A percentile compares a stretch with the other conserved stretches of the same genome.
phyloP scores from a whole-genome alignment of 2,329 filamentous ascomycete species.

The Thelonectria blattea region DNA sequence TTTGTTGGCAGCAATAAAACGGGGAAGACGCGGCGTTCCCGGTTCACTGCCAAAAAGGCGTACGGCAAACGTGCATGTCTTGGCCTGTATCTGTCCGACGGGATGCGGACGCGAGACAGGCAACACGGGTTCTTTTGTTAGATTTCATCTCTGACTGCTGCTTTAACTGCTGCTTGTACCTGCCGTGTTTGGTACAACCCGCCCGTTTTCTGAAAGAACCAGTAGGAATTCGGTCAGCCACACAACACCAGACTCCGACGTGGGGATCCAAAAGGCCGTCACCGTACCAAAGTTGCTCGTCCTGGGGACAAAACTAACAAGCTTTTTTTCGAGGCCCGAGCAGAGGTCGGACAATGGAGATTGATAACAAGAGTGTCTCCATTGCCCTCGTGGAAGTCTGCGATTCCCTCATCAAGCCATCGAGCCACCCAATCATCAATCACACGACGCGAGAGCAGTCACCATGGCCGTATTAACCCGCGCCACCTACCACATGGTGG shows the following conservation, averaged over 20 bases:
- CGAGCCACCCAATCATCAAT: slow-evolving; percentile 14
- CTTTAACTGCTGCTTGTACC: too few relatives aligned
- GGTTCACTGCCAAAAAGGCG: not conserved
- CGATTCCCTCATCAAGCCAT: not conserved
- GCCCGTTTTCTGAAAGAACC: too few relatives aligned
- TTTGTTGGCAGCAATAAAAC: not conserved
- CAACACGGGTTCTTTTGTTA: not conserved
- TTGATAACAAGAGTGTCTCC: not conserved
- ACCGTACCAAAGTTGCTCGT: too few relatives aligned
- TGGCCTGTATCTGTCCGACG: not conserved
- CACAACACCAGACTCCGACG: too few relatives aligned
- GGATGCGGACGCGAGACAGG: too few relatives aligned
- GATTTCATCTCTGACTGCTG: not conserved
- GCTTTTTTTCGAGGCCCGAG: not conserved
- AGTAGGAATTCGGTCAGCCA: too few relatives aligned
- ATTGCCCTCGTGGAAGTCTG: not conserved
- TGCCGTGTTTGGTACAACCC: too few relatives aligned
- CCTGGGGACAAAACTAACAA: not conserved
- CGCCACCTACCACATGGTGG: not conserved
- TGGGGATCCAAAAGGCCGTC: too few relatives aligned
- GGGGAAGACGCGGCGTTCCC: not conserved
- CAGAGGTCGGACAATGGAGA: not conserved
- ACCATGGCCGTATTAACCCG: not conserved
- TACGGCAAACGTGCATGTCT: not conserved
- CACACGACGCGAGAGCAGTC: slow-evolving; percentile 6